Percentiles rank a stretch among this genome's conserved stretches.
Evolutionary conservation across 78 protist genomes (phyloP).

Genomic region (Emiliania huxleyi): DNA sequence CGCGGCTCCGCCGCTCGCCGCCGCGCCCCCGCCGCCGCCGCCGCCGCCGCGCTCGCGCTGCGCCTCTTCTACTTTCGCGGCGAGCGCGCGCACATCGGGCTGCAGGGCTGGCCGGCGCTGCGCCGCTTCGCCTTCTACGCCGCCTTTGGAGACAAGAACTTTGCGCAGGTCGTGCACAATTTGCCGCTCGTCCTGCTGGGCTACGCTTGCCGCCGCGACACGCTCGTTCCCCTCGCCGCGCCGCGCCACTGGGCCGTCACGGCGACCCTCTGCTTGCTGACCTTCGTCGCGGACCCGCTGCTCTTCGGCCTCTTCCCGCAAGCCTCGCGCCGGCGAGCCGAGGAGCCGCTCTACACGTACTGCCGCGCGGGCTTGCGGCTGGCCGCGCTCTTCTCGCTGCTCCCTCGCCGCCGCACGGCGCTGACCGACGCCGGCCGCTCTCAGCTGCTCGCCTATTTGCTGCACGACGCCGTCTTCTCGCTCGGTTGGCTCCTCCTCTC

Average conservation of each 20-base stretch:
- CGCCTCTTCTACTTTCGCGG: neutral
- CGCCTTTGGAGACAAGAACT: neutral
- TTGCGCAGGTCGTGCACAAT: neutral
- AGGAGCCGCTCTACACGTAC: neutral
- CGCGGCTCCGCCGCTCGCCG: neutral
- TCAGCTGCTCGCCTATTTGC: neutral
- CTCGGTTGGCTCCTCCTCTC: neutral
- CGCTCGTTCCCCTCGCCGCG: too few species aligned
- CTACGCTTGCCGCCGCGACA: too few species aligned
- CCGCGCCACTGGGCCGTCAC: neutral
- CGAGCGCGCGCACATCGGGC: neutral
- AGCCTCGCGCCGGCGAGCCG: neutral
- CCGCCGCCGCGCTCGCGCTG: neutral
- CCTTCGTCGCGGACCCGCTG: neutral
- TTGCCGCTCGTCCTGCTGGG: neutral
- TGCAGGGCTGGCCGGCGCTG: neutral
- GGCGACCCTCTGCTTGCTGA: neutral
- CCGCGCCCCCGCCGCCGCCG: neutral
- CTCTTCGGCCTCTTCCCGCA: neutral
- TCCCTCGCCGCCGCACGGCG: neutral
- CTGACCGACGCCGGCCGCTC: neutral
- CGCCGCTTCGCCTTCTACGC: neutral
- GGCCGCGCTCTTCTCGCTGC: neutral
- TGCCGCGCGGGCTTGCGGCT: neutral
- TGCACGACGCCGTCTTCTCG: conserved; percentile 8